Percentiles rank a stretch among this genome's conserved stretches.
Evolutionary conservation across 495 filamentous ascomycete genomes (phyloP).

Genomic region (Gamarada debralockiae): DNA sequence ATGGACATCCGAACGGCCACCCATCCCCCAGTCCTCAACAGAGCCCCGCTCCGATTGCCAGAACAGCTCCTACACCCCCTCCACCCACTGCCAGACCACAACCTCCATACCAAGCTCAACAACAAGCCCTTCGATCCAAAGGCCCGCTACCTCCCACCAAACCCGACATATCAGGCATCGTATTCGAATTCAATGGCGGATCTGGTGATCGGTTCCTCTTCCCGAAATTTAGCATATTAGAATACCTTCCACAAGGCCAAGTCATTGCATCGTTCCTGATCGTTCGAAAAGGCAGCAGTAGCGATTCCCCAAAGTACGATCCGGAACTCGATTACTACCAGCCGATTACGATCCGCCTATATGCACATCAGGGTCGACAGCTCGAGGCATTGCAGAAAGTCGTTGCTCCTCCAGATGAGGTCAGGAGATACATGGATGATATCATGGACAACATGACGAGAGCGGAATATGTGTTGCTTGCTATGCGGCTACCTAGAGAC

Average conservation of each 20-base stretch:
- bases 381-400: constrained; percentile 72
- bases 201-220: constrained; percentile 87
- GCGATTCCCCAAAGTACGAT: constrained; percentile 41
- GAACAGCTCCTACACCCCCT: constrained; percentile 18
- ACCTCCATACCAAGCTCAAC: constrained; percentile 23
- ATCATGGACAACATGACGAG: constrained; percentile 73
- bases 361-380: constrained; percentile 54
- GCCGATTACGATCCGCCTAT: constrained; percentile 78
- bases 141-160: constrained; percentile 47
- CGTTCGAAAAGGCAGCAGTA: constrained; percentile 53
- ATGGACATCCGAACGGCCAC: background rate
- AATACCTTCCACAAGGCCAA: constrained; percentile 51
- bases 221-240: constrained; percentile 80
- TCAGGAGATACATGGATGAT: constrained; percentile 76
- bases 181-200: constrained; percentile 80
- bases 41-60: constrained; percentile 10
- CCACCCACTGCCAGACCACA: constrained; percentile 29
- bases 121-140: constrained; percentile 44
- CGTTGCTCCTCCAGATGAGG: constrained; percentile 76
- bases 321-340: constrained; percentile 77
- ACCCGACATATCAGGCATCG: constrained; percentile 64
- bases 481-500: constrained; percentile 58
- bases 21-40: constrained; percentile 17
- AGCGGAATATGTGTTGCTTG: constrained; percentile 64
- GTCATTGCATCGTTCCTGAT: constrained; percentile 64